phyloP scores from a whole-genome alignment of 768 basidiomycete genomes.

The Phallus indusiatus region DNA sequence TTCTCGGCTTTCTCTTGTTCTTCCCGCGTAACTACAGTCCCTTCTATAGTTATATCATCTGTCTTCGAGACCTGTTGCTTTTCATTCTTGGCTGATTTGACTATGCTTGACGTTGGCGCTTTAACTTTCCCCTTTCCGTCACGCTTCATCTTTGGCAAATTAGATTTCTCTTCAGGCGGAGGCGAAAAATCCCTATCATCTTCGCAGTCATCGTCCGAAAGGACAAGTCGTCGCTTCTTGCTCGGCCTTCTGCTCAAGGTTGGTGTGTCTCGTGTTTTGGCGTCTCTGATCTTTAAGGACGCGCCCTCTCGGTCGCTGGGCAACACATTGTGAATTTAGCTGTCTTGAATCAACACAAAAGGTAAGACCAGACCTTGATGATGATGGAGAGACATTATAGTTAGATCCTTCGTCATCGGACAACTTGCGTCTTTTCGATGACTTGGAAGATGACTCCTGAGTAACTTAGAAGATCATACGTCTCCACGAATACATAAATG shows the following conservation, averaged over 20 bases:
- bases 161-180: conserved; percentile 1
- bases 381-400: not conserved
- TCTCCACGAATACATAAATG: not conserved
- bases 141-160: conserved; percentile 6
- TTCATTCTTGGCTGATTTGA: conserved; percentile 34
- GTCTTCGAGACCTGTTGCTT: conserved; percentile 19
- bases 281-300: not conserved
- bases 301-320: not conserved
- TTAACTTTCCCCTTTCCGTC: conserved; percentile 20
- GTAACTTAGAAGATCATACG: not conserved
- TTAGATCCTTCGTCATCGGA: conserved; percentile 7
- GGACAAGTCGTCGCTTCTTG: not conserved
- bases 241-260: not conserved
- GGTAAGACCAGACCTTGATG: not conserved
- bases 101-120: conserved; percentile 22
- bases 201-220: conserved; percentile 8
- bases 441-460: not conserved
- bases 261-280: not conserved
- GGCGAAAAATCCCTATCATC: conserved; percentile 9
- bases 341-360: not conserved
- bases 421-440: not conserved
- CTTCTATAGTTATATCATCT: not conserved
- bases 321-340: not conserved
- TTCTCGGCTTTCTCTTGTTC: not conserved
- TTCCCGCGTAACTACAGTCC: conserved; percentile 2